Evolutionary conservation across 768 basidiomycete species (phyloP).

Genomic region (Chalciporus sphaerocephalus): DNA sequence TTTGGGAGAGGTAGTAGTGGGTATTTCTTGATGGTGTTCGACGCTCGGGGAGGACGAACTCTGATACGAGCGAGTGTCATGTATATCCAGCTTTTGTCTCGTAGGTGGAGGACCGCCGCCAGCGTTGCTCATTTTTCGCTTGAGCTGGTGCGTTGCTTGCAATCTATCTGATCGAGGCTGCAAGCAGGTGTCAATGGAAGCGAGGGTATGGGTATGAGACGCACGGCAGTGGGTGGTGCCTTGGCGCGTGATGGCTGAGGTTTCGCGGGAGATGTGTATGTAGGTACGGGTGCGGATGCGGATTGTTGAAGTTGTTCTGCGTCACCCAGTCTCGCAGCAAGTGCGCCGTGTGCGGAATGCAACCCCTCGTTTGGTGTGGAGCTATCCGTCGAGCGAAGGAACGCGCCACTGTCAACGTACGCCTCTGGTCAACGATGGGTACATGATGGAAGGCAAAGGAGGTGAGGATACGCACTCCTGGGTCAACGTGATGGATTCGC

Average conservation of each 20-base stretch:
- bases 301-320: slow-evolving; percentile 1
- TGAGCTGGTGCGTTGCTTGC: background rate
- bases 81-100: slow-evolving; percentile 12
- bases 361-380: no score
- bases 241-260: background rate
- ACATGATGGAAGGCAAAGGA: background rate
- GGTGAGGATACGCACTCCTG: slow-evolving; percentile 23
- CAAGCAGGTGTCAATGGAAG: background rate
- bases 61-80: background rate
- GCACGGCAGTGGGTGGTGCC: slow-evolving; percentile 10
- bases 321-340: background rate
- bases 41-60: background rate
- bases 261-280: background rate
- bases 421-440: slow-evolving; percentile 8
- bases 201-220: background rate
- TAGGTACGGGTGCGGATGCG: background rate
- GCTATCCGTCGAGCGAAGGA: slow-evolving; percentile 12
- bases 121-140: slow-evolving; percentile 10
- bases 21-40: background rate
- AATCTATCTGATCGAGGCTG: slow-evolving; percentile 19
- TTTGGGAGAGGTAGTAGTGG: background rate
- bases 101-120: slow-evolving; percentile 5
- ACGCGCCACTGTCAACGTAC: slow-evolving; percentile 11
- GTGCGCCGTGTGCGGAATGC: background rate
- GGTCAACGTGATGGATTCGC: slow-evolving; percentile 20